Evolutionary conservation across 352 stramenopile species (phyloP).

Genomic region (Peronospora farinosa): DNA sequence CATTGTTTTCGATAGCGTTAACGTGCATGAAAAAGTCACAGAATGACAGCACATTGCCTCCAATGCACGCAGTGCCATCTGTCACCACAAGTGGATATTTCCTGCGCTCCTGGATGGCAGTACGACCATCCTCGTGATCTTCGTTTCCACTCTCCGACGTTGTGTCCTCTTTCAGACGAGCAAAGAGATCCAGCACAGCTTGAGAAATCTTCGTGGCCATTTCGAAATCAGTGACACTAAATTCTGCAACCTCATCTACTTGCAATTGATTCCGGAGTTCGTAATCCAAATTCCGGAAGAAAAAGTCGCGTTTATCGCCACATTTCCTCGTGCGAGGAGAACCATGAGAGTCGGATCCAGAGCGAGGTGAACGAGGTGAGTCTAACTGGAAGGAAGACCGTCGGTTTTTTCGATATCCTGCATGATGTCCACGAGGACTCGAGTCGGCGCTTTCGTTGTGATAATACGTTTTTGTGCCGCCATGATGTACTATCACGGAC

Average conservation of each 20-base stretch:
- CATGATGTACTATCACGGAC: slow-evolving; percentile 13
- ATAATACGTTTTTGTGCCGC: slow-evolving; percentile 9
- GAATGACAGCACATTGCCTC: slow-evolving; percentile 77
- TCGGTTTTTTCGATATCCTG: slow-evolving; percentile 9
- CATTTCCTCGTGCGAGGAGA: slow-evolving; percentile 39
- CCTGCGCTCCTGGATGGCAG: slow-evolving; percentile 10
- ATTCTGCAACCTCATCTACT: slow-evolving; percentile 72
- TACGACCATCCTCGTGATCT: slow-evolving; percentile 11
- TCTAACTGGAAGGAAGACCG: slow-evolving; percentile 18
- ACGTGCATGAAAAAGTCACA: slow-evolving; percentile 72
- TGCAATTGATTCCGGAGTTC: slow-evolving; percentile 60
- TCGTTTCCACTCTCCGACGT: slow-evolving; percentile 11
- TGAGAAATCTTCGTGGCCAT: slow-evolving; percentile 72
- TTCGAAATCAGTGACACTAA: slow-evolving; percentile 76
- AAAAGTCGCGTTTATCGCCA: slow-evolving; percentile 80
- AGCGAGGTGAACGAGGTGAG: slow-evolving; percentile 20
- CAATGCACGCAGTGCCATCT: slow-evolving; percentile 73
- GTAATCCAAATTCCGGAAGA: slow-evolving; percentile 70
- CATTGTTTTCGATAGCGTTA: slow-evolving; percentile 67
- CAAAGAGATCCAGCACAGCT: slow-evolving; percentile 47
- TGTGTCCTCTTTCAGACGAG: slow-evolving; percentile 8
- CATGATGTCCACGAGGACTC: slow-evolving; percentile 18
- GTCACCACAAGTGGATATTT: slow-evolving; percentile 55
- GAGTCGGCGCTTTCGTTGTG: slow-evolving; percentile 21
- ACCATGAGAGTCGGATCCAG: slow-evolving; percentile 18